A percentile compares a stretch with the other conserved stretches of the same genome.
Evolutionary conservation across 164 flowering plant genomes (phyloP).

Genomic region (Echeveria elegans): DNA sequence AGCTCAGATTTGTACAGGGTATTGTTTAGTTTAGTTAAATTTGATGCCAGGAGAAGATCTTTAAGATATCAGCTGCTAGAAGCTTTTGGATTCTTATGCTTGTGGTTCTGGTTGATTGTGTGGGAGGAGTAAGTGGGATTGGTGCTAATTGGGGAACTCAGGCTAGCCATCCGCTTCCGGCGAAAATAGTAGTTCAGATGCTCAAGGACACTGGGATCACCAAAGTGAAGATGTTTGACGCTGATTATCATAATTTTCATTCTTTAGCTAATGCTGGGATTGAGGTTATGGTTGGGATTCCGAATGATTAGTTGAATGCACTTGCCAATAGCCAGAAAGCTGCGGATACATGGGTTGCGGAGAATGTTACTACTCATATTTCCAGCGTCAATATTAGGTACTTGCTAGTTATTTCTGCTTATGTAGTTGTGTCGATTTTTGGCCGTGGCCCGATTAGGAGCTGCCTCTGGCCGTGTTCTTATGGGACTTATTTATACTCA

Average conservation of each 20-base stretch:
- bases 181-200: conserved; percentile 49
- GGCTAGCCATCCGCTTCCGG: conserved; percentile 54
- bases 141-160: conserved; percentile 96
- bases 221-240: conserved; percentile 90
- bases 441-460: too few relatives aligned
- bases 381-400: conserved; percentile 59
- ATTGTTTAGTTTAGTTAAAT: neutral
- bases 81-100: neutral
- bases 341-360: conserved; percentile 83
- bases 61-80: neutral
- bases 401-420: too few relatives aligned
- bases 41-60: neutral
- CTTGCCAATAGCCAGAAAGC: conserved; percentile 58
- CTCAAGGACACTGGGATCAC: conserved; percentile 64
- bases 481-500: too few relatives aligned
- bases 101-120: neutral
- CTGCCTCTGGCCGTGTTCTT: too few relatives aligned
- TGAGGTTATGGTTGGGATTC: conserved; percentile 96
- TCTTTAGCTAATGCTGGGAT: conserved; percentile 50
- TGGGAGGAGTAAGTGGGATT: conserved; percentile 27
- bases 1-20: neutral
- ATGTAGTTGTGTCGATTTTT: neutral
- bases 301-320: conserved; percentile 72
- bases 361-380: conserved; percentile 63
- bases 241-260: conserved; percentile 45